Base-by-base conservation (phyloP, 768 basidiomycete genomes). In the Cystobasidiopsis lactophilus region DNA sequence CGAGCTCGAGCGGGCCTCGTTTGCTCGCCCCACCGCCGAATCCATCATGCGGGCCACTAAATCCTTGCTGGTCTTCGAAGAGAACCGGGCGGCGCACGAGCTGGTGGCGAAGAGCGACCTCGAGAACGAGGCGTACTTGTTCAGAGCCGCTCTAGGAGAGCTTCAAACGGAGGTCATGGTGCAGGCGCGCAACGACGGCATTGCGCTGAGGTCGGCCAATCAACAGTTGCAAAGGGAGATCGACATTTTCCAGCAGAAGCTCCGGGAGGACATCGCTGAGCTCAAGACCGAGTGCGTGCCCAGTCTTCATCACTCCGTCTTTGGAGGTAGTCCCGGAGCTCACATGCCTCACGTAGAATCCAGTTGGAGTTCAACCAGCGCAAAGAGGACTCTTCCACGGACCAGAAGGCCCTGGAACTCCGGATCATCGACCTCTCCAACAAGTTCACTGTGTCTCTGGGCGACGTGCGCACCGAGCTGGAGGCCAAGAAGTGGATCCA, bases 281-380 rank as follows among this genome's bases (percentile, higher is more conserved):
- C 71, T 98, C 59, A 86, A 83, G 67, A 89, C 95, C 62, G 89
- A 96, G 45, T 47, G 30, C 14, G 45, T 7, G 9, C 23, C 4
- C 24, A 13, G 4, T 27, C 88, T 91, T 59, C 52, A 80, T 75
- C 10, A n/a, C n/a, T n/a, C n/a, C n/a, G n/a, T n/a, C n/a, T n/a
- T n/a, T n/a, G n/a, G n/a, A n/a, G n/a, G 39, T 18, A 16, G 44
- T 11, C 52, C 14, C 16, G 16, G 29, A 13, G 24, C 30, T 23
- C 16, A 47, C 50, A 27, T n/a, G 24, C 13, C 16, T 5, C 16
- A 10, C 7, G 7, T 30, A 47, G 45, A 16, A 84, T 89, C 48
- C 88, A 95, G 66, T 86, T 96, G 78, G 93, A 98, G 52, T 72
- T 95, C 55, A 85, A 91, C 62, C 86, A 78, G 57, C 74, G 91